A percentile compares a stretch with the other conserved stretches of the same genome.
Conservation (phyloP, 2,329 filamentous ascomycete genomes). For the Botrytis elliptica region DNA sequence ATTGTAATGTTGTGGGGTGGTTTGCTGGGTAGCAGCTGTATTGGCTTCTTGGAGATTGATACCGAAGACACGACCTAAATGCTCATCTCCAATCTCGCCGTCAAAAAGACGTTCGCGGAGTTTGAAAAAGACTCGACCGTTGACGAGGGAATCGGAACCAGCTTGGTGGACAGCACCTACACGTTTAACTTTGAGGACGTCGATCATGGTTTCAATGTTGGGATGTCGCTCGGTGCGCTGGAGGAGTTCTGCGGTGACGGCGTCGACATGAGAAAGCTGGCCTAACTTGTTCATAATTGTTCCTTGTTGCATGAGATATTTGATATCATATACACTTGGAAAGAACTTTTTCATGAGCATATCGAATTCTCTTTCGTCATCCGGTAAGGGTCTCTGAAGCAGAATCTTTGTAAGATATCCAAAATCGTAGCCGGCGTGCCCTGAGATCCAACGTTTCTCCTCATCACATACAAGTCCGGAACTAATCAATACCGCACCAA, state of each 20-base stretch:
- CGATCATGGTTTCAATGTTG: slow-evolving; percentile 88
- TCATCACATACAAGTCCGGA: slow-evolving; percentile 87
- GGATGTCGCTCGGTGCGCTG: slow-evolving; percentile 87
- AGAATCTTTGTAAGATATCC: slow-evolving; percentile 95
- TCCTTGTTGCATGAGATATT: slow-evolving; percentile 92
- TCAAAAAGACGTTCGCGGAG: slow-evolving; percentile 87
- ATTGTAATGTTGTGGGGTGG: slow-evolving; percentile 43
- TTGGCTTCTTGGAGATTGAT: slow-evolving; percentile 67
- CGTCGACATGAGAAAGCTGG: slow-evolving; percentile 62
- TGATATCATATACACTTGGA: slow-evolving; percentile 90
- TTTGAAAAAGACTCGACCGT: slow-evolving; percentile 92
- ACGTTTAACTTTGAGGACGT: slow-evolving; percentile 86
- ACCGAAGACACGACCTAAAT: slow-evolving; percentile 90
- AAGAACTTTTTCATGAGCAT: slow-evolving; percentile 89
- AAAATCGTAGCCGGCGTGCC: slow-evolving; percentile 98
- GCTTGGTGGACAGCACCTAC: slow-evolving; percentile 88
- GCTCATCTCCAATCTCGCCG: slow-evolving; percentile 75
- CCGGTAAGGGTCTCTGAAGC: slow-evolving; percentile 76
- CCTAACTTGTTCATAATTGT: slow-evolving; percentile 65
- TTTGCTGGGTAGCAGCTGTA: slow-evolving; percentile 42
- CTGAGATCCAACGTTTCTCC: slow-evolving; percentile 93
- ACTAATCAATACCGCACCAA: slow-evolving; percentile 84
- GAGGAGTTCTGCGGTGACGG: slow-evolving; percentile 69
- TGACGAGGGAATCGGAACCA: slow-evolving; percentile 89
- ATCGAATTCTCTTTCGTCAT: slow-evolving; percentile 87